These are phyloP conservation scores for Candida gigantensis DNA, from an alignment of 1,139 yeast species.

Conservation along the genomic window DNA sequence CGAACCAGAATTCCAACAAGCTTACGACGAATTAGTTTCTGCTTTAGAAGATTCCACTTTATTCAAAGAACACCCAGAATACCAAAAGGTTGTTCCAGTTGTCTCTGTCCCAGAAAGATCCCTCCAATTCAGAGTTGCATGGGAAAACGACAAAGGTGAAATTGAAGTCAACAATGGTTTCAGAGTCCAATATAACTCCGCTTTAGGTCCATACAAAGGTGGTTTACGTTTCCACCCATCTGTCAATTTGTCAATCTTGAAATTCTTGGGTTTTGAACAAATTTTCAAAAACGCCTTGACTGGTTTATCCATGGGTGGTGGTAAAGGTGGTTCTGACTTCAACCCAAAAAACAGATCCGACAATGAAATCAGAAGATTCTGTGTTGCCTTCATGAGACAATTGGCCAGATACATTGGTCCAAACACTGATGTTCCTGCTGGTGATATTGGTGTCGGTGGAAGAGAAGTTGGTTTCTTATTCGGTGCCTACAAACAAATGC, in stretches of 20 bases:
- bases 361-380: constrained; percentile 93
- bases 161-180: constrained; percentile 94
- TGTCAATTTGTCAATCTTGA: constrained; percentile 90
- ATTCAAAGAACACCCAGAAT: constrained; percentile 85
- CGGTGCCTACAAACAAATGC: constrained; percentile 94
- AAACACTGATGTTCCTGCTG: constrained; percentile 97
- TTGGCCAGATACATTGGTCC: constrained; percentile 95
- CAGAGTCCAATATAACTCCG: constrained; percentile 98
- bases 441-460: constrained; percentile 94
- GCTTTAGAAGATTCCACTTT: constrained; percentile 91
- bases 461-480: constrained; percentile 91
- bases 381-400: constrained; percentile 94
- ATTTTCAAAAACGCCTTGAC: constrained; percentile 97
- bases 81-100: constrained; percentile 85
- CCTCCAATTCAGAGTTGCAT: constrained; percentile 92
- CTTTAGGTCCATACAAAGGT: constrained; percentile 98
- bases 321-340: constrained; percentile 98
- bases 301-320: constrained; percentile 98
- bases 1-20: constrained; percentile 99
- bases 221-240: constrained; percentile 98
- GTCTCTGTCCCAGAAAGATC: constrained; percentile 95
- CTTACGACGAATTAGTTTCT: constrained; percentile 87
- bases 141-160: constrained; percentile 95
- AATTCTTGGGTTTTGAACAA: constrained; percentile 97
- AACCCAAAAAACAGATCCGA: constrained; percentile 95